Base-by-base conservation (phyloP, 108 stramenopile species). In the Pseudonitzschia multiseries region DNA sequence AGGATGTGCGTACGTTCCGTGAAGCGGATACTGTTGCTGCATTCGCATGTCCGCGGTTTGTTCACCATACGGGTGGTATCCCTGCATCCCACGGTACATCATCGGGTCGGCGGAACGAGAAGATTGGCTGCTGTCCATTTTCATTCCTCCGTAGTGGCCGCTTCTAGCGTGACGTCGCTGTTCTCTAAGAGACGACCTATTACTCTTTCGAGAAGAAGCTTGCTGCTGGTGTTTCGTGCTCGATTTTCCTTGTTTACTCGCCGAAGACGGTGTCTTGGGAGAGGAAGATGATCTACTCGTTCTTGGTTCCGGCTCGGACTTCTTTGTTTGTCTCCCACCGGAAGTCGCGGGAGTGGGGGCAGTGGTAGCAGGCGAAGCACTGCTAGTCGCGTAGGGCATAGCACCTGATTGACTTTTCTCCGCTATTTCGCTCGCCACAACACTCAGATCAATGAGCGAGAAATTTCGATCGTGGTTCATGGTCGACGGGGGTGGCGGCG, bases 391-490 rank as follows among this genome's bases (percentile, higher is more conserved):
- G 54, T 56, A 56, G 13, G 54, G 22, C 10, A 26, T 8, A 43
- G 59, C 72, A 32, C 59, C 70, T 31, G 31, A 43, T 29, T 8
- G 29, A 31, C 36, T 50, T 51, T 22, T 65, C 57, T 74, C 70
- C 42, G 54, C 70, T 57, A 81, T 75, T 70, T 87, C 86, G 52
- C 82, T 89, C 13, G 88, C 88, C 6, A 89, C 82, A 17, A 73
- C 44, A 61, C 81, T 86, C 57, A 92, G 77, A 69, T 92, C 87
- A 66, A 92, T 86, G 24, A 83, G 72, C 14, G 86, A 87, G 61
- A 88, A 92, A 57, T 92, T 87, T 15, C 85, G 75, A 51, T 90
- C 86, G 26, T 46, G 20, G 74, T 93, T 91, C 72, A 91, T 88
- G 57, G 71, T 86, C 36, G 73, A 73, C 31, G 93, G 93, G 13